A percentile compares a stretch with the other conserved stretches of the same genome.
phyloP scores from a whole-genome alignment of 441 rosid genomes.

The Erysimum cheiri region DNA sequence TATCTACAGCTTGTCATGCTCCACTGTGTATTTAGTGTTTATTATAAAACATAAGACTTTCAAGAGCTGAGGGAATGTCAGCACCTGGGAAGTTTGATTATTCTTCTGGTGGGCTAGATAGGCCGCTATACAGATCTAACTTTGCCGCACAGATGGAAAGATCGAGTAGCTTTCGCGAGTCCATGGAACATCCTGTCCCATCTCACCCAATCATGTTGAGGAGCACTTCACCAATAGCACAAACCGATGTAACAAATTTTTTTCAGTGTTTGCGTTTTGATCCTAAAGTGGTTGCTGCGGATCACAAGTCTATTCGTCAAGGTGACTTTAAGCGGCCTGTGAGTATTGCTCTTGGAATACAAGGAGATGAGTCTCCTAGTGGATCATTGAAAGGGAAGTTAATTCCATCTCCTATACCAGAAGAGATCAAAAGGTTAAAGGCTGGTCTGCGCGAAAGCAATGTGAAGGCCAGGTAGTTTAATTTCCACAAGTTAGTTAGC shows the following conservation, averaged over 20 bases:
- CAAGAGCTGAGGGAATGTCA: constrained; percentile 74
- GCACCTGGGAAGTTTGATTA: constrained; percentile 84
- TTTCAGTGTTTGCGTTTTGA: constrained; percentile 76
- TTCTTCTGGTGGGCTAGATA: constrained; percentile 84
- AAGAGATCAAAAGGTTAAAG: constrained; percentile 81
- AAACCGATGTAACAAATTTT: constrained; percentile 77
- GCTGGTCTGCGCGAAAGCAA: constrained; percentile 65
- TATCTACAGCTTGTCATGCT: constrained; percentile 69
- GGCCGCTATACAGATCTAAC: constrained; percentile 84
- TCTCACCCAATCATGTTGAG: constrained; percentile 73
- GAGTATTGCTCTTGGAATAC: constrained; percentile 75
- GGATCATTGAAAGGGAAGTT: constrained; percentile 66
- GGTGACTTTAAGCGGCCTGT: constrained; percentile 74
- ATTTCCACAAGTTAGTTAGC: constrained; percentile 23
- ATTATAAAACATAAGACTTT: constrained; percentile 49
- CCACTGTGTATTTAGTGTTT: constrained; percentile 55
- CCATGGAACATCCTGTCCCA: constrained; percentile 69
- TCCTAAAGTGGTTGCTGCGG: constrained; percentile 77
- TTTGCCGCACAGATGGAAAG: constrained; percentile 77
- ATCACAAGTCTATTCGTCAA: constrained; percentile 76
- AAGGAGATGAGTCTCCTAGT: constrained; percentile 72
- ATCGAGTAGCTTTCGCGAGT: constrained; percentile 86
- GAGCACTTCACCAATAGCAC: constrained; percentile 61
- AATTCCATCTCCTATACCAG: constrained; percentile 58
- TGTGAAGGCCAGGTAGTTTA: constrained; percentile 85